Evolutionary conservation across 345 rosid species (phyloP).

Genomic region (Populus euphratica): DNA sequence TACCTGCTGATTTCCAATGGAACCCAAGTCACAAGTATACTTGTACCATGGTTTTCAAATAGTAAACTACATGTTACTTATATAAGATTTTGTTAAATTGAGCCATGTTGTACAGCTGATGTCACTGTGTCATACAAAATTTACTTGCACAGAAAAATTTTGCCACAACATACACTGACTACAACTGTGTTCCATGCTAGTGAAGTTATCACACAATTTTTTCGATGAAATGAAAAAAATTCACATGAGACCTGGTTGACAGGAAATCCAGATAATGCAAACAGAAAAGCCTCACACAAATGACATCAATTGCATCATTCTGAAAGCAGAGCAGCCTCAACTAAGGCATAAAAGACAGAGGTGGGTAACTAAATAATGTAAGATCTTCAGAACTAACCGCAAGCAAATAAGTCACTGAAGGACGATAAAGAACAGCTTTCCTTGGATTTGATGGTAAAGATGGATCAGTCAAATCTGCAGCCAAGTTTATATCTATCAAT

Average conservation of each 20-base stretch:
- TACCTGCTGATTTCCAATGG: background rate
- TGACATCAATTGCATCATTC: background rate
- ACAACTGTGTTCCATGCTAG: background rate
- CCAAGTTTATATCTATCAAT: slow-evolving; percentile 65
- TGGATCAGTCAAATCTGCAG: slow-evolving; percentile 75
- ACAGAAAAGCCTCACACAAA: slow-evolving; percentile 6
- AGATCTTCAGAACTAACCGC: slow-evolving; percentile 60
- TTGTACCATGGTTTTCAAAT: background rate
- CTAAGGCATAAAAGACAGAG: background rate
- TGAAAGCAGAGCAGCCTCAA: slow-evolving; percentile 7
- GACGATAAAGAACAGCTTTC: slow-evolving; percentile 87
- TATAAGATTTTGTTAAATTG: slow-evolving; percentile 4
- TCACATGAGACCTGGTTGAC: background rate
- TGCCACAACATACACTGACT: background rate
- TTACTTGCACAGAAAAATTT: background rate
- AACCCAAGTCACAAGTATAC: background rate
- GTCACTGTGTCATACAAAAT: background rate
- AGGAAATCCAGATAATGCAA: slow-evolving; percentile 6
- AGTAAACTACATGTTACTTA: background rate
- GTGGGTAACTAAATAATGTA: background rate
- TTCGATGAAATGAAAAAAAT: background rate
- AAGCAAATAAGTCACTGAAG: slow-evolving; percentile 75
- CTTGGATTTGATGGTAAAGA: slow-evolving; percentile 76
- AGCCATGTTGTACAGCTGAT: background rate
- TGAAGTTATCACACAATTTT: background rate